Percentiles rank a stretch among this genome's conserved stretches.
These are phyloP conservation scores for Closterium sp. DNA, from an alignment of 139 green algal genomes.

Conservation along the genomic window DNA sequence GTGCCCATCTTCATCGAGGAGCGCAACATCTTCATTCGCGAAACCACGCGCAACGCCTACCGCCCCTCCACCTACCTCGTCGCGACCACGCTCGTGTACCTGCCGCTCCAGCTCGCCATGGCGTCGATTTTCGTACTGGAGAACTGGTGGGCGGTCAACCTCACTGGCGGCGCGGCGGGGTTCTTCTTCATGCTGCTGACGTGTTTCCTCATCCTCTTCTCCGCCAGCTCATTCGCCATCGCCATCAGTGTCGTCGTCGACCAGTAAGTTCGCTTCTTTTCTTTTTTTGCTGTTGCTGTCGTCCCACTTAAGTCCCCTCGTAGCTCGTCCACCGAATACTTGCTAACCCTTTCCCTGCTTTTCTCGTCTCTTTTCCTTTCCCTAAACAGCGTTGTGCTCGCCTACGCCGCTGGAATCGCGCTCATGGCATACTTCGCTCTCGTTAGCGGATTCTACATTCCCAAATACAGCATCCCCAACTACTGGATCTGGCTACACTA, in stretches of 20 bases:
- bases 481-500: constrained; percentile 60
- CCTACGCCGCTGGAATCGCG: constrained; percentile 18
- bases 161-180: constrained; percentile 4
- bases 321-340: neutral
- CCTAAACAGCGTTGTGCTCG: neutral
- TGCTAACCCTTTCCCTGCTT: neutral
- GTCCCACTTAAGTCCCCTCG: no score
- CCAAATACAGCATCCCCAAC: constrained; percentile 26
- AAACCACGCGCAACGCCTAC: constrained; percentile 33
- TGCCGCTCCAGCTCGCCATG: constrained; percentile 51
- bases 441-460: constrained; percentile 42
- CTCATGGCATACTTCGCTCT: constrained; percentile 41
- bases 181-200: constrained; percentile 54
- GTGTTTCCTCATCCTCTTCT: constrained; percentile 35
- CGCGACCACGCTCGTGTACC: constrained; percentile 20
- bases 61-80: constrained; percentile 49
- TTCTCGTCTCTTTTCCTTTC: neutral
- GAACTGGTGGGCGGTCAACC: constrained; percentile 33
- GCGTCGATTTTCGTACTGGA: constrained; percentile 43
- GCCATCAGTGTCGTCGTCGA: constrained; percentile 2
- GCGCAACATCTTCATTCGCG: constrained; percentile 18
- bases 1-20: constrained; percentile 45
- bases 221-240: constrained; percentile 54
- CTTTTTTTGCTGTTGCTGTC: no score
- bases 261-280: neutral